These are phyloP conservation scores for Penicillium concentricum DNA, from an alignment of 2,329 filamentous ascomycete species.

Conservation along the genomic window DNA sequence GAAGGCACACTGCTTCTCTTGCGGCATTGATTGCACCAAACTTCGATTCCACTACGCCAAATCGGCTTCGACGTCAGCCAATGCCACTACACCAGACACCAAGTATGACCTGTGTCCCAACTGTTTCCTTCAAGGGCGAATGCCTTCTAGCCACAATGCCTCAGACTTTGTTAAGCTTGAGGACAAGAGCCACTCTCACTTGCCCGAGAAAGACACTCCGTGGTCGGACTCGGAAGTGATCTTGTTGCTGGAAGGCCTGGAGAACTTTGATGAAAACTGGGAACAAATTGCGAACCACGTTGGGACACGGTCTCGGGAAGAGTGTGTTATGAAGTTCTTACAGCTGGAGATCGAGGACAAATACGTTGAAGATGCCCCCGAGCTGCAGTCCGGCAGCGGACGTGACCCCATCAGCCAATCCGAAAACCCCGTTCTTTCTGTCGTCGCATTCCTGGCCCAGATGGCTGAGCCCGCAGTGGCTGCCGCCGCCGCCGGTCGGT, in stretches of 20 bases:
- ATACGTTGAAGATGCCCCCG: constrained; percentile 77
- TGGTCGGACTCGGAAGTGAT: constrained; percentile 91
- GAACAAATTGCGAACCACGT: constrained; percentile 89
- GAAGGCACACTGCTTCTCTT: constrained; percentile 80
- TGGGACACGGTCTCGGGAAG: constrained; percentile 84
- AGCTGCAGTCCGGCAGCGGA: constrained; percentile 69
- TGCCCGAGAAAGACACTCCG: constrained; percentile 78
- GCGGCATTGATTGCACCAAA: constrained; percentile 82
- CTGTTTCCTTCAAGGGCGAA: constrained; percentile 81
- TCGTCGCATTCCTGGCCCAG: constrained; percentile 89
- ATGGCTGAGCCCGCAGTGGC: constrained; percentile 87
- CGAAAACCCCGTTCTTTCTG: constrained; percentile 95
- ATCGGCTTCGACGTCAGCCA: constrained; percentile 54
- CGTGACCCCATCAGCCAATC: constrained; percentile 86
- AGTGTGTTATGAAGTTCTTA: constrained; percentile 95
- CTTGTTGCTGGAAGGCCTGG: constrained; percentile 84
- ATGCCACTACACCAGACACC: constrained; percentile 57
- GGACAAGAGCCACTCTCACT: constrained; percentile 75
- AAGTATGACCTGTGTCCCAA: constrained; percentile 89
- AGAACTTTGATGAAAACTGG: constrained; percentile 96
- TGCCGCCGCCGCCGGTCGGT: constrained; percentile 84
- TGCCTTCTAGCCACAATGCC: constrained; percentile 74
- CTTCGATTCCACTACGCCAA: constrained; percentile 71
- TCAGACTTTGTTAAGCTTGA: constrained; percentile 86
- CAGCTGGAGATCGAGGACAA: constrained; percentile 97